Evolutionary conservation across 2,329 filamentous ascomycete genomes (phyloP), one percentile per base, ranked within the genome.

Genomic region (Fusarium denticulatum): DNA sequence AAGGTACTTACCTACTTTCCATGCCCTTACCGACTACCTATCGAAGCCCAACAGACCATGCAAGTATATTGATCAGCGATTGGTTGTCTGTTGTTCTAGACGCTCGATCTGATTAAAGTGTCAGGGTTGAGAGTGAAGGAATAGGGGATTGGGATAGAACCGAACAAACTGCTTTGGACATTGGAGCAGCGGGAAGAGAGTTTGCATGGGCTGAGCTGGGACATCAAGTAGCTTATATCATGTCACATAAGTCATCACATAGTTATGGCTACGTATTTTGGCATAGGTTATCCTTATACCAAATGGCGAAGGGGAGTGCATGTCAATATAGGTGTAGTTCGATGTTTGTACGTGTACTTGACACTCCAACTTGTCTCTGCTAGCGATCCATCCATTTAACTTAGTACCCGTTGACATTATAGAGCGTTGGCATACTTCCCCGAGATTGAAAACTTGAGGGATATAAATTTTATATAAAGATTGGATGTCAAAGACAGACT

Each of bases 21-120:
- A 37, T 37, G 16, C 34, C 56, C 47, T 72, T 72, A 73, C 70
- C 49, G 45, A 67, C 64, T 69, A 53, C 42, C 64, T 69, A 53
- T 46, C 34, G 34, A 40, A 64, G 30, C 58, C 43, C 40, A 55
- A 55, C n/a, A 67, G 57, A 39, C 46, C 67, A 53, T 74, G 71
- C 39, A 60, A 52, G 12, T 42, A 57, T 43, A 43, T 26, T 34
- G n/a, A n/a, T 32, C 56, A 40, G 37, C 45, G 59, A 74, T 73
- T 73, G 71, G 71, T 36, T 53, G 20, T 37, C 57, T 28, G 32
- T 36, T 57, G 39, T 65, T 59, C 50, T 68, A 39, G 56, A 56
- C 37, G 56, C 37, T 37, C 63, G 59, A 62, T 60, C 64, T 59
- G 56, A 64, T 22, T 58, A 59, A 67, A 37, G 46, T 45, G 37